phyloP scores from a whole-genome alignment of 2,329 filamentous ascomycete species.

The Colletotrichum destructivum region DNA sequence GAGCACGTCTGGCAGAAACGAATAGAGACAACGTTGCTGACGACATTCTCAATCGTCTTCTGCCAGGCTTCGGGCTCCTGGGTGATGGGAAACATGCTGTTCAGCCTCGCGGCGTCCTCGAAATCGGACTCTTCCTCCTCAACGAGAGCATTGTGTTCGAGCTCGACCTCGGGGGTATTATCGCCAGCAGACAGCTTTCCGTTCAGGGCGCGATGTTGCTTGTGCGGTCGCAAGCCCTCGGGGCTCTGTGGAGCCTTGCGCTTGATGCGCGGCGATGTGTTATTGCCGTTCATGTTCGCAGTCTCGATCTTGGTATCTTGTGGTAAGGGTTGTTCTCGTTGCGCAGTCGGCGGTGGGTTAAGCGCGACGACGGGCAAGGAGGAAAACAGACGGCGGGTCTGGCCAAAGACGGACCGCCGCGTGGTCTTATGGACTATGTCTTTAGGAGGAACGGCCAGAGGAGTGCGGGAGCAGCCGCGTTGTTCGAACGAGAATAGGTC shows the following conservation, averaged over 20 bases:
- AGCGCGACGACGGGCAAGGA: conserved; percentile 9
- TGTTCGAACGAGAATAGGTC: conserved; percentile 25
- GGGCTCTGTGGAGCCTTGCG: conserved; percentile 65
- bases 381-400: conserved; percentile 20
- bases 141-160: conserved; percentile 46
- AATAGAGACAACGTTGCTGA: conserved; percentile 97
- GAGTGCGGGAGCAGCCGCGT: conserved; percentile 35
- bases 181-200: conserved; percentile 65
- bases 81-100: conserved; percentile 38
- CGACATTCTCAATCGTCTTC: conserved; percentile 92
- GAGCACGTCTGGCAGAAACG: conserved; percentile 98
- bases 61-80: conserved; percentile 80
- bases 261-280: conserved; percentile 62
- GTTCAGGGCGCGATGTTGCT: conserved; percentile 61
- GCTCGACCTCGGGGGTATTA: conserved; percentile 62
- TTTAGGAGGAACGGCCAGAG: conserved; percentile 6
- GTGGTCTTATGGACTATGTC: conserved; percentile 33
- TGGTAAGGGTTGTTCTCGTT: conserved; percentile 18
- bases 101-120: conserved; percentile 53
- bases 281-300: conserved; percentile 61
- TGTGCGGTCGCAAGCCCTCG: conserved; percentile 56
- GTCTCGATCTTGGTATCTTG: conserved; percentile 21
- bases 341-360: conserved; percentile 9
- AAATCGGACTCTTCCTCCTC: conserved; percentile 60
- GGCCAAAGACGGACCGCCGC: conserved; percentile 19